Evolutionary conservation across 2,329 filamentous ascomycete species (phyloP).

Genomic region (Furcasterigmium furcatum): DNA sequence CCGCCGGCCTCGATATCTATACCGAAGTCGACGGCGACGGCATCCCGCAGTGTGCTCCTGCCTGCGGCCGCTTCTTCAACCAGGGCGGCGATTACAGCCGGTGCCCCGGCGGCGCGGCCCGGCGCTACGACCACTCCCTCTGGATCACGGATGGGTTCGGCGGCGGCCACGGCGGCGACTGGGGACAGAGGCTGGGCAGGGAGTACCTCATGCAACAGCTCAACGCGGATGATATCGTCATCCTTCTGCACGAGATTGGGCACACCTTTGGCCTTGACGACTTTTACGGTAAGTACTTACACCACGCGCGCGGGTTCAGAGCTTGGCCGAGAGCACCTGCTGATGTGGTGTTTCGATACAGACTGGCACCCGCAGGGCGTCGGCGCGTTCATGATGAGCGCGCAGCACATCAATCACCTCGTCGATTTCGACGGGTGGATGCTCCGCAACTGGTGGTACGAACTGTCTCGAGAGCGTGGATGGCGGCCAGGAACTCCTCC

Average conservation of each 20-base stretch:
- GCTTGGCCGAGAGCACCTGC: too few relatives aligned
- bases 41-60: constrained; percentile 34
- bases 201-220: constrained; percentile 38
- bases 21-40: constrained; percentile 33
- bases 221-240: constrained; percentile 33
- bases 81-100: constrained; percentile 32
- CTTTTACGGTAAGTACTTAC: too few relatives aligned
- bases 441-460: constrained; percentile 41
- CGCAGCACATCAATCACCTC: constrained; percentile 33
- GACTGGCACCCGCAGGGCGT: constrained; percentile 40
- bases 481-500: constrained; percentile 12
- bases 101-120: constrained; percentile 30
- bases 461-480: constrained; percentile 21
- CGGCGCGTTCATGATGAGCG: constrained; percentile 40
- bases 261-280: constrained; percentile 39
- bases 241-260: constrained; percentile 40
- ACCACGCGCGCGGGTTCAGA: too few relatives aligned
- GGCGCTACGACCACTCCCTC: constrained; percentile 40
- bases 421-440: constrained; percentile 48
- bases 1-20: constrained; percentile 33
- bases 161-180: constrained; percentile 41
- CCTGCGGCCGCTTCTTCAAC: constrained; percentile 40
- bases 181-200: constrained; percentile 38
- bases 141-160: constrained; percentile 41
- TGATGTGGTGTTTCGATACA: too few relatives aligned